These are phyloP conservation scores for Alternaria sp. DNA, from an alignment of 2,329 filamentous ascomycete genomes.

Conservation along the genomic window DNA sequence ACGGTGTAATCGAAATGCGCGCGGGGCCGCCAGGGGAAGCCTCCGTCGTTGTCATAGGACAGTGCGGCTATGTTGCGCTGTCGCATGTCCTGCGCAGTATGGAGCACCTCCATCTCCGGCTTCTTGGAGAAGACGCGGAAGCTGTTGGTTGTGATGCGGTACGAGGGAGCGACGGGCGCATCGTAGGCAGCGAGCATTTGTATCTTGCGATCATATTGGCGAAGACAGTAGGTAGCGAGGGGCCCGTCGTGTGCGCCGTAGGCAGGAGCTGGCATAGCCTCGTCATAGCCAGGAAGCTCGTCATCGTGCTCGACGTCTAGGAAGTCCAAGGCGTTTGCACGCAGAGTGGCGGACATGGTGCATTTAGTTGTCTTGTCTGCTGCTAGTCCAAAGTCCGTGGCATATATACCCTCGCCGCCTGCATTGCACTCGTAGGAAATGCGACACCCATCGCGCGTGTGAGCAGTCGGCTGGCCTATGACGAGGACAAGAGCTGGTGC, in stretches of 20 bases:
- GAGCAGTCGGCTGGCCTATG: constrained; percentile 13
- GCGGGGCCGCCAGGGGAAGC: constrained; percentile 43
- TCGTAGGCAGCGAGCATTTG: constrained; percentile 33
- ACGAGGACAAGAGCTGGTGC: constrained; percentile 6
- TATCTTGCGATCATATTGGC: constrained; percentile 31
- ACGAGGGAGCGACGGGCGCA: constrained; percentile 22
- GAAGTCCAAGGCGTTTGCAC: constrained; percentile 19
- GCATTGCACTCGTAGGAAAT: constrained; percentile 4
- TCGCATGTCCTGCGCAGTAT: constrained; percentile 20
- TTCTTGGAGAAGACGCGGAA: constrained; percentile 43
- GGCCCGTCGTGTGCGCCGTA: constrained; percentile 27
- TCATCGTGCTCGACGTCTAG: constrained; percentile 27
- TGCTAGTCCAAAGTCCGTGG: constrained; percentile 19
- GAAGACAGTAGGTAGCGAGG: constrained; percentile 28
- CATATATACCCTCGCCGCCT: constrained; percentile 13
- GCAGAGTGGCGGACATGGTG: constrained; percentile 26
- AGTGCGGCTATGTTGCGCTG: constrained; percentile 35
- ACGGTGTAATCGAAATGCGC: constrained; percentile 32
- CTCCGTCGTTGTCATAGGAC: constrained; percentile 37
- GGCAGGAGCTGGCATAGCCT: constrained; percentile 28
- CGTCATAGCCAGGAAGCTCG: constrained; percentile 36
- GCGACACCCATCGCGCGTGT: constrained; percentile 5
- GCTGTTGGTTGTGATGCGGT: constrained; percentile 34
- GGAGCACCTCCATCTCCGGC: constrained; percentile 39
- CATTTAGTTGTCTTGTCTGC: constrained; percentile 4